These are phyloP conservation scores for Cyberlindnera sargentensis DNA, from an alignment of 805 yeast genomes.

Conservation along the genomic window DNA sequence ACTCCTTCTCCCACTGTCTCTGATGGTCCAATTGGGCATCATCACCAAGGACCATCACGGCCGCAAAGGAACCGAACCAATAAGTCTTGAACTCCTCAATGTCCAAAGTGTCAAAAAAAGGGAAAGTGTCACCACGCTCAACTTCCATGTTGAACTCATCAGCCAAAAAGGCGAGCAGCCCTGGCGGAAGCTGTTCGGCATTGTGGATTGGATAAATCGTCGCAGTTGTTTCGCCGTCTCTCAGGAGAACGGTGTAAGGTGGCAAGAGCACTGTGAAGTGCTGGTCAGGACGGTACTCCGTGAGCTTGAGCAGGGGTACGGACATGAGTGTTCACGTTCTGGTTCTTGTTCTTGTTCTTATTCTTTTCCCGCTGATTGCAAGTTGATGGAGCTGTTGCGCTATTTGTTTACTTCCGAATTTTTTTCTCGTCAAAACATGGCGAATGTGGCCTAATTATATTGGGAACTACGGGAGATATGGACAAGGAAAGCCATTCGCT, in stretches of 20 bases:
- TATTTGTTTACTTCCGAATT: no score
- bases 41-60: constrained; percentile 75
- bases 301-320: constrained; percentile 8
- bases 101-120: constrained; percentile 74
- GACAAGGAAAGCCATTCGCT: no score
- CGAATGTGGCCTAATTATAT: no score
- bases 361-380: no score
- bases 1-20: constrained; percentile 87
- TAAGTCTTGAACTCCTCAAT: constrained; percentile 71
- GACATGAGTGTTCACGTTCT: constrained; percentile 1
- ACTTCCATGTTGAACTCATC: constrained; percentile 94
- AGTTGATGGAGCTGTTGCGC: no score
- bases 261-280: constrained; percentile 28
- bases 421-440: no score
- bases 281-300: constrained; percentile 16
- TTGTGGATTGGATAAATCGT: constrained; percentile 82
- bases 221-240: constrained; percentile 89
- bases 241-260: constrained; percentile 69
- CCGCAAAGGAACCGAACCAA: constrained; percentile 87
- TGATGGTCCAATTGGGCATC: constrained; percentile 40
- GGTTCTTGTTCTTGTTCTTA: no score
- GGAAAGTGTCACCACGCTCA: constrained; percentile 79
- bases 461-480: no score
- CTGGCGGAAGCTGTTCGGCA: constrained; percentile 64
- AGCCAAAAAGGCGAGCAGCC: constrained; percentile 69